Evolutionary conservation across 257 asterid genomes (phyloP).

Genomic region (Gentiana dahurica): DNA sequence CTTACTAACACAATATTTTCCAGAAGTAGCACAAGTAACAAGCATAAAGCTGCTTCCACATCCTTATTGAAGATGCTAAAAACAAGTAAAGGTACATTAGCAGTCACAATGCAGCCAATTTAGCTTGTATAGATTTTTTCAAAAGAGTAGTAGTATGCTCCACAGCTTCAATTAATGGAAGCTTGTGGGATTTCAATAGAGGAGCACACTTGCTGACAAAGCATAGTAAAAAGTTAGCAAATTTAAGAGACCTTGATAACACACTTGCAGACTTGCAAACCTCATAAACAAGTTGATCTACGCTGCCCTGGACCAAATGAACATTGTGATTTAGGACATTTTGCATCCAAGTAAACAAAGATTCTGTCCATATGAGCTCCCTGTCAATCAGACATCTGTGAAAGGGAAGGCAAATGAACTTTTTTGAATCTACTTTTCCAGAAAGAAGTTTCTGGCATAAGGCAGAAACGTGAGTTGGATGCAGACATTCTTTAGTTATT

Average conservation of each 20-base stretch:
- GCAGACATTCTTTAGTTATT: slow-evolving; percentile 53
- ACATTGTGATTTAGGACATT: slow-evolving; percentile 22
- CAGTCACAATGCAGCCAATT: slow-evolving; percentile 41
- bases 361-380: slow-evolving; percentile 55
- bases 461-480: slow-evolving; percentile 61
- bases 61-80: background rate
- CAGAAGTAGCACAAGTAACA: background rate
- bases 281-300: slow-evolving; percentile 32
- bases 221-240: slow-evolving; percentile 57
- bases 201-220: slow-evolving; percentile 55
- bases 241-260: slow-evolving; percentile 56
- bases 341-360: slow-evolving; percentile 47
- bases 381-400: slow-evolving; percentile 27
- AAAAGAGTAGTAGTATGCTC: slow-evolving; percentile 46
- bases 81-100: background rate
- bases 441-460: slow-evolving; percentile 48
- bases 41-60: background rate
- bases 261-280: slow-evolving; percentile 27
- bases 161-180: slow-evolving; percentile 35
- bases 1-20: too few relatives aligned
- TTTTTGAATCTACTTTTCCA: slow-evolving; percentile 18
- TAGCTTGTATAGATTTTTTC: slow-evolving; percentile 58
- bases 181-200: slow-evolving; percentile 45
- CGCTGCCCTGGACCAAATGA: slow-evolving; percentile 28
- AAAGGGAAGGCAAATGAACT: slow-evolving; percentile 50